Conservation (phyloP, 2,329 filamentous ascomycete species). For the Rhinocladiella mackenziei region DNA sequence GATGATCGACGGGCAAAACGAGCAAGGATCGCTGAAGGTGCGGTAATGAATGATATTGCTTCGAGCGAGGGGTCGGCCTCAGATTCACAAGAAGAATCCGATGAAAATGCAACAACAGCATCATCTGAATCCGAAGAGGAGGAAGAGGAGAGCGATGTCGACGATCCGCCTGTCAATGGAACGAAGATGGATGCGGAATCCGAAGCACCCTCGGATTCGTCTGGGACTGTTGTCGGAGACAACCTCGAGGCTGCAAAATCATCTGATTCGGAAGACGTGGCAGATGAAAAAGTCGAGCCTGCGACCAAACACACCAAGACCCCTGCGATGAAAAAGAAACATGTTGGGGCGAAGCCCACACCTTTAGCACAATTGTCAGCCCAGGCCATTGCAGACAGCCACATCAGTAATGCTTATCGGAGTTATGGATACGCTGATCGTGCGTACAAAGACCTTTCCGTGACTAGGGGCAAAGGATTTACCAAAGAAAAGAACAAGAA, state of each 20-base stretch:
- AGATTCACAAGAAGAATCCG: conserved; percentile 24
- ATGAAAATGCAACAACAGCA: background rate
- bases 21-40: conserved; percentile 7
- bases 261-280: conserved; percentile 29
- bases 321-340: conserved; percentile 35
- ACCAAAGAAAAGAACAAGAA: conserved; percentile 99
- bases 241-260: conserved; percentile 1
- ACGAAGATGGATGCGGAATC: conserved; percentile 1
- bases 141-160: conserved; percentile 29
- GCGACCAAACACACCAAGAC: conserved; percentile 30
- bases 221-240: conserved; percentile 26
- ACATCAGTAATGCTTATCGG: conserved; percentile 77
- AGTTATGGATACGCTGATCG: conserved; percentile 83
- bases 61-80: conserved; percentile 35
- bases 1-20: conserved; percentile 24
- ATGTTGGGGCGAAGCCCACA: conserved; percentile 56
- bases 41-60: conserved; percentile 14
- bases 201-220: conserved; percentile 24
- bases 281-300: too few species aligned
- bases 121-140: conserved; percentile 8
- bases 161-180: conserved; percentile 7
- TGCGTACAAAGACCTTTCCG: conserved; percentile 80
- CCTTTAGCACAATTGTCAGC: conserved; percentile 72
- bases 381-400: conserved; percentile 63
- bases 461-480: conserved; percentile 93